Percentiles rank a stretch among this genome's conserved stretches.
Conservation (phyloP, 2,329 filamentous ascomycete species). For the Fusarium sacchari region DNA sequence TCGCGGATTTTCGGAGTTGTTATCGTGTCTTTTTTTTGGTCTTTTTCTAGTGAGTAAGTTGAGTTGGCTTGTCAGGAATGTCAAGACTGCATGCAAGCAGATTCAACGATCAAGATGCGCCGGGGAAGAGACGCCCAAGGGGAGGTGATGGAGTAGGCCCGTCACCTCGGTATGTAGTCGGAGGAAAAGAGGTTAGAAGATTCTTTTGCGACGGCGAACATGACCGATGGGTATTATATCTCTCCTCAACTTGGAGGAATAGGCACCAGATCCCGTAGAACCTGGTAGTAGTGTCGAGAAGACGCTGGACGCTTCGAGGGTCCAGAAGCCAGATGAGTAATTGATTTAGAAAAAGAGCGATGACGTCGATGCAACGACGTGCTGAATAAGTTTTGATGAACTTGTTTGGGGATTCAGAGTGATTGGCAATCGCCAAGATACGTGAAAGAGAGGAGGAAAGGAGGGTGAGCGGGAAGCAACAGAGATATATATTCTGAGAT, state of each 20-base stretch:
- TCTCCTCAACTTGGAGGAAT: conserved; percentile 49
- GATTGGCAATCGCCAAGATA: conserved; percentile 54
- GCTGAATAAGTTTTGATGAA: conserved; percentile 28
- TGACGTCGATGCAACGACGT: conserved; percentile 44
- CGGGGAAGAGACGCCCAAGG: conserved; percentile 54
- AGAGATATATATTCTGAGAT: conserved; percentile 48
- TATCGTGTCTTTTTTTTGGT: conserved; percentile 51
- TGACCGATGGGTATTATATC: conserved; percentile 53
- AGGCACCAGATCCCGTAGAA: conserved; percentile 46
- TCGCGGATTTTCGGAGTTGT: conserved; percentile 12
- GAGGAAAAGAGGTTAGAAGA: conserved; percentile 65
- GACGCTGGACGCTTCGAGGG: conserved; percentile 44
- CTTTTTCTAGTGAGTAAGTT: conserved; percentile 32
- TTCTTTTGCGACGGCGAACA: conserved; percentile 67
- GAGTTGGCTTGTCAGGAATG: conserved; percentile 19
- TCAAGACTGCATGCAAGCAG: conserved; percentile 39
- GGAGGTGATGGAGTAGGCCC: conserved; percentile 59
- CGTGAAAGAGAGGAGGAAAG: conserved; percentile 44
- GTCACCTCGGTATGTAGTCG: conserved; percentile 72
- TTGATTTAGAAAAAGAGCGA: conserved; percentile 36
- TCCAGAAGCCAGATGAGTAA: conserved; percentile 32
- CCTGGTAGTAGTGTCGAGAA: conserved; percentile 43
- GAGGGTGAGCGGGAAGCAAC: conserved; percentile 44
- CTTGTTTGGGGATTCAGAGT: conserved; percentile 36
- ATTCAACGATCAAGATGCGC: conserved; percentile 38